These are phyloP conservation scores for Dillenia suffruticosa DNA, from an alignment of 164 flowering plant species.

Conservation along the genomic window DNA sequence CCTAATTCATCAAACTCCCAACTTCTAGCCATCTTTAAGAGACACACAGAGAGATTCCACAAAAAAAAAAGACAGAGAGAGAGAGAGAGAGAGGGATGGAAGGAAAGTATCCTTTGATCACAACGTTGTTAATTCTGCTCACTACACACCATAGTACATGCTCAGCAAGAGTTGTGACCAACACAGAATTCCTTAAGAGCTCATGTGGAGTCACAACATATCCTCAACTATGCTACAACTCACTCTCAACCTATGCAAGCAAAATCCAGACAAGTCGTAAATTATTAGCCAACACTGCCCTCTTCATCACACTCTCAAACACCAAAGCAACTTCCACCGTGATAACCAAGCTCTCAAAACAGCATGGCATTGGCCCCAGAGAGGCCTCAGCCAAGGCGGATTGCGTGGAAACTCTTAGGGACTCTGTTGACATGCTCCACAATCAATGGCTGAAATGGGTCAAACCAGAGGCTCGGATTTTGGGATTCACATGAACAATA, in stretches of 20 bases:
- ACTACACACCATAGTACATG: not conserved
- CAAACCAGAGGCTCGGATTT: slow-evolving; percentile 7
- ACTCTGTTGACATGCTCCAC: slow-evolving; percentile 29
- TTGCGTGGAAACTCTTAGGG: slow-evolving; percentile 30
- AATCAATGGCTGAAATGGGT: slow-evolving; percentile 20
- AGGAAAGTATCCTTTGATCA: not conserved
- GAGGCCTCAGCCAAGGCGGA: slow-evolving; percentile 28
- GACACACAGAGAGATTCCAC: not conserved
- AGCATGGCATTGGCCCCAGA: slow-evolving; percentile 5
- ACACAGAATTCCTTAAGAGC: slow-evolving; percentile 14
- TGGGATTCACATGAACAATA: slow-evolving; percentile 12
- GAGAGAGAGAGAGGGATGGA: slow-evolving; percentile 7
- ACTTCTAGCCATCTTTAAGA: no score
- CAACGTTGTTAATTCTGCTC: not conserved
- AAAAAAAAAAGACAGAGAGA: no score
- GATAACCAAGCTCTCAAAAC: slow-evolving; percentile 13
- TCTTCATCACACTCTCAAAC: slow-evolving; percentile 17
- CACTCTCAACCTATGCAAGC: slow-evolving; percentile 22
- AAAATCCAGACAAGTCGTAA: slow-evolving; percentile 21
- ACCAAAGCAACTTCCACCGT: slow-evolving; percentile 7
- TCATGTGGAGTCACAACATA: slow-evolving; percentile 27
- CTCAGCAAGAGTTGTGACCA: not conserved
- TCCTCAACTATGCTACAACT: slow-evolving; percentile 20
- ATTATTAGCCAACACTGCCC: slow-evolving; percentile 24
- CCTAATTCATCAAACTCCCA: no score